Base-by-base conservation (phyloP, 495 filamentous ascomycete genomes). In the Hyaloscypha variabilis region DNA sequence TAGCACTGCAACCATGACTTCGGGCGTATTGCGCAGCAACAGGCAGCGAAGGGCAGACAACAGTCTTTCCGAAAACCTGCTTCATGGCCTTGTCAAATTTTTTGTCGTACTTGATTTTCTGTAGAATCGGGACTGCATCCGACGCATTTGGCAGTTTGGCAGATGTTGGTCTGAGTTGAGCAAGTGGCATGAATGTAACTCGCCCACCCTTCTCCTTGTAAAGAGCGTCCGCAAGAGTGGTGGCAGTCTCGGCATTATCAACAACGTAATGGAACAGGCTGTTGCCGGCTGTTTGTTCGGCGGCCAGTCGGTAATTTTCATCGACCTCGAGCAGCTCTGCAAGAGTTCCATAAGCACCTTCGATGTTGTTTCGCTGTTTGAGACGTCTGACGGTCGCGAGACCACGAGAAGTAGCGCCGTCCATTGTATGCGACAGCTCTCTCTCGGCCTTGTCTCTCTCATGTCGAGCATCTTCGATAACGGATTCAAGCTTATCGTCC, bases 231-330 rank as follows among this genome's bases (percentile, higher is more conserved):
- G 93, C 82, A 19, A 96, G 87, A 60, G 85, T 85, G 1, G 92
- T 91, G 0, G 93, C 93, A 2, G 94, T 97, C 42, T 90, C 86
- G 60, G 94, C 94, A 46, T 89, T 96, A 74, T 99, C 95, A 53
- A 97, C 93, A 26, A 99, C 92, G 69, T 96, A 96, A 77, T 99
- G 92, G 77, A 99, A 99, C 8, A 99, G 80, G 74, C 92, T 96
- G 66, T 89, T 89, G 6, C 95, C 96, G 10, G 93, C 96, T 4
- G 93, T 95, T 39, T 95, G 91, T 74, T 99, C 95, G 19, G 97
- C 91, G 4, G 95, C 92, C 49, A 91, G 90, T 39, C 92, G 87
- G 75, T 95, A 98, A 56, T 85, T 85, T n/a, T 96, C 92, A 58
- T 81, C 81, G 46, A 97, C 93, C 28, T 90, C 87, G 71, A 97